Conservation (phyloP, 768 basidiomycete species). For the Pulveroboletus sp. region DNA sequence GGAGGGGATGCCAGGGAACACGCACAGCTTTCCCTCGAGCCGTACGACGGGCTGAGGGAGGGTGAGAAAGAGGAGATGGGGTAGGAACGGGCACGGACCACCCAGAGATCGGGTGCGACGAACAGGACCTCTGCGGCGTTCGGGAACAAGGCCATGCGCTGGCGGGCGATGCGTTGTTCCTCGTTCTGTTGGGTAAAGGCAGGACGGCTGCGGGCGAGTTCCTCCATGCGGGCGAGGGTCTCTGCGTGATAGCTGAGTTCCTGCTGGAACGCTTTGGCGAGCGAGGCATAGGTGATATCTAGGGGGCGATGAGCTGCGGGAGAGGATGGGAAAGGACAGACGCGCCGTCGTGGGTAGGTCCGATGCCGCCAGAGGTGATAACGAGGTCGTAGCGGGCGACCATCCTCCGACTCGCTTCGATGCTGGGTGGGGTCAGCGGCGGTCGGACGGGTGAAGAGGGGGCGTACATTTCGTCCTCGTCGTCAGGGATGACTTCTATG, state of each 20-base stretch:
- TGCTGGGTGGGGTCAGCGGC: conserved; percentile 37
- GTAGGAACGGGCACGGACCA: conserved; percentile 43
- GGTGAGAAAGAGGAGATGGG: not conserved
- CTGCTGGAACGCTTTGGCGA: conserved; percentile 80
- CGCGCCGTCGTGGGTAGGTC: conserved; percentile 84
- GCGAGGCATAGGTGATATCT: conserved; percentile 88
- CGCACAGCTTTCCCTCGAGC: conserved; percentile 78
- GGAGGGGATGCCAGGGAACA: conserved; percentile 87
- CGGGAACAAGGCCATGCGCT: conserved; percentile 91
- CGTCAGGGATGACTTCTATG: conserved; percentile 88
- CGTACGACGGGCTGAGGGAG: conserved; percentile 71
- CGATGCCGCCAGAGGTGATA: conserved; percentile 87
- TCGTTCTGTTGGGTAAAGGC: conserved; percentile 60
- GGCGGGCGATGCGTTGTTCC: conserved; percentile 70
- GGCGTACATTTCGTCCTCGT: conserved; percentile 75
- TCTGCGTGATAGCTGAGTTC: conserved; percentile 70
- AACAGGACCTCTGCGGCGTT: conserved; percentile 73
- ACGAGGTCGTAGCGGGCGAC: conserved; percentile 83
- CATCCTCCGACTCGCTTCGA: conserved; percentile 82
- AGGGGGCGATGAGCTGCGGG: conserved; percentile 1
- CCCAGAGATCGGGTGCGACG: conserved; percentile 79
- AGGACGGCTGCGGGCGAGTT: conserved; percentile 50
- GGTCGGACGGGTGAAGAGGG: not conserved
- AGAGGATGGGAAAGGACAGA: not conserved
- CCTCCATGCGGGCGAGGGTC: conserved; percentile 68